These are phyloP conservation scores for Hymenoscyphus repandus DNA, from an alignment of 2,329 filamentous ascomycete species.

Conservation along the genomic window DNA sequence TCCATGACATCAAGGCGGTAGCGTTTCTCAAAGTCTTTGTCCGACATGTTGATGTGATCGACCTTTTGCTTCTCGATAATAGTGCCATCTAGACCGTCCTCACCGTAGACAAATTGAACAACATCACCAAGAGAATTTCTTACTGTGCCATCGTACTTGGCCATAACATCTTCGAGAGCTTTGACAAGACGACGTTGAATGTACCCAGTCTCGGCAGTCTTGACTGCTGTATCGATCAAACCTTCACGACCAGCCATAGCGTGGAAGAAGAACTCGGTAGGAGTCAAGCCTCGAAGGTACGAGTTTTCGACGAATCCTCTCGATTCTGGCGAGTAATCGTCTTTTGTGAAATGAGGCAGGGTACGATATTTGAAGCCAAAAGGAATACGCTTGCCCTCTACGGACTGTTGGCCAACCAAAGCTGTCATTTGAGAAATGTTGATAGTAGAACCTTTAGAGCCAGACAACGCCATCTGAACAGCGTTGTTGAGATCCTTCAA, in stretches of 20 bases:
- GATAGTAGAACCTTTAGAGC: constrained; percentile 97
- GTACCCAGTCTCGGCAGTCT: constrained; percentile 98
- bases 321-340: constrained; percentile 96
- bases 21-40: constrained; percentile 70
- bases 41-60: constrained; percentile 77
- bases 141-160: constrained; percentile 95
- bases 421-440: constrained; percentile 99
- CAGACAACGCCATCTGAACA: constrained; percentile 91
- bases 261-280: constrained; percentile 98
- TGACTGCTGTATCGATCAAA: constrained; percentile 98
- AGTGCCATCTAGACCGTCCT: constrained; percentile 91
- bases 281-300: constrained; percentile 90
- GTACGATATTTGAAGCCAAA: constrained; percentile 99
- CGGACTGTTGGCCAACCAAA: constrained; percentile 94
- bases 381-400: constrained; percentile 97
- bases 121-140: constrained; percentile 95
- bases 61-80: constrained; percentile 91
- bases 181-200: constrained; percentile 98
- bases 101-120: constrained; percentile 94
- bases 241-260: constrained; percentile 99
- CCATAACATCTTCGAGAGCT: constrained; percentile 94
- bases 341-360: constrained; percentile 96
- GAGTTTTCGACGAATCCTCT: constrained; percentile 99
- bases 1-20: constrained; percentile 88
- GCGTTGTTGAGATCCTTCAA: constrained; percentile 96